Percentiles rank a stretch among this genome's conserved stretches.
Evolutionary conservation across 345 rosid genomes (phyloP).

Genomic region (Hevea brasiliensis): DNA sequence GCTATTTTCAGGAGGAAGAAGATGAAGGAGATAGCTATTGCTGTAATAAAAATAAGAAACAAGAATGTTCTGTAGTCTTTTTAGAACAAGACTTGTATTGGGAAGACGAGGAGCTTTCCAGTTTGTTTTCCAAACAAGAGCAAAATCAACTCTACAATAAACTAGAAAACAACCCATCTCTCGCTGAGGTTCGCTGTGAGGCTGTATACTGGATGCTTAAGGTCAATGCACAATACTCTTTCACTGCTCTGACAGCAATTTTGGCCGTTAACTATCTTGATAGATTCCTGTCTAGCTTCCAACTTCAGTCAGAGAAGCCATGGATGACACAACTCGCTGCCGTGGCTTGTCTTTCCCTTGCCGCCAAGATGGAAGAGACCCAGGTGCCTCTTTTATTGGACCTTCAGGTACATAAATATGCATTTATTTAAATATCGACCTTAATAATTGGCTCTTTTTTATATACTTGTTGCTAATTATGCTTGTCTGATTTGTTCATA

Average conservation of each 20-base stretch:
- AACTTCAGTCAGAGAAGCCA: slow-evolving; percentile 60
- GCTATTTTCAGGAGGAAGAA: slow-evolving; percentile 16
- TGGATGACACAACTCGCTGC: slow-evolving; percentile 93
- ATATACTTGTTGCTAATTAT: neutral
- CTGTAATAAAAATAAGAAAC: neutral
- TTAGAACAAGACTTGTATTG: slow-evolving; percentile 66
- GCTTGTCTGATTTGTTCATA: slow-evolving; percentile 1
- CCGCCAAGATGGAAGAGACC: slow-evolving; percentile 94
- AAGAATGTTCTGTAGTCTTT: slow-evolving; percentile 26
- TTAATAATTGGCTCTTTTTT: neutral
- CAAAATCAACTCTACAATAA: slow-evolving; percentile 28
- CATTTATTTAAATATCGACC: neutral
- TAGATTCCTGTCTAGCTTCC: slow-evolving; percentile 57
- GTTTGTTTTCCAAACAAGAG: slow-evolving; percentile 48
- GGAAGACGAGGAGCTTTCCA: slow-evolving; percentile 64
- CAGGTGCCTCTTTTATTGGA: slow-evolving; percentile 78
- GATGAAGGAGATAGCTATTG: neutral
- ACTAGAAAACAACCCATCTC: slow-evolving; percentile 28
- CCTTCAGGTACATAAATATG: slow-evolving; percentile 60
- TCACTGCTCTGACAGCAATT: slow-evolving; percentile 65
- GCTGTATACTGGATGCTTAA: slow-evolving; percentile 81
- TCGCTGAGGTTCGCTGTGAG: slow-evolving; percentile 47
- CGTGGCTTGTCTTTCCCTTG: slow-evolving; percentile 83
- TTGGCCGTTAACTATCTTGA: slow-evolving; percentile 83
- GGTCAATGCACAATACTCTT: slow-evolving; percentile 63